These are phyloP conservation scores for Suhomyces emberorum DNA, from an alignment of 805 yeast genomes.

Conservation along the genomic window DNA sequence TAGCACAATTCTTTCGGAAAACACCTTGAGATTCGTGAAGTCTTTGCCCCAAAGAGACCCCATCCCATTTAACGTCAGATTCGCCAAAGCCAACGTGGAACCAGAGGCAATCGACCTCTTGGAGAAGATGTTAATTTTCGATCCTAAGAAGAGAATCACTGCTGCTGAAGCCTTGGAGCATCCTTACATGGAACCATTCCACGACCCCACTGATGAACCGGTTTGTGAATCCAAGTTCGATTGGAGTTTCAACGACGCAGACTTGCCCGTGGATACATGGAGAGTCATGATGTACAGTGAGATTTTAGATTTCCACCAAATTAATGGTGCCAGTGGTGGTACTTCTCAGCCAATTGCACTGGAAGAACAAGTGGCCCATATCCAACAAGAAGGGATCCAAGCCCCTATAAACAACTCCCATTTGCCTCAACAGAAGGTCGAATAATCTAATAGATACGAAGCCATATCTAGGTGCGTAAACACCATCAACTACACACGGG, in stretches of 20 bases:
- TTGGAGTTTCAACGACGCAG: constrained; percentile 98
- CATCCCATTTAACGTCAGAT: constrained; percentile 79
- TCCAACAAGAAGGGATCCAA: constrained; percentile 27
- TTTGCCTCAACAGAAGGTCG: constrained; percentile 13
- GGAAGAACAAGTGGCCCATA: constrained; percentile 18
- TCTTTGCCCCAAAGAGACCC: constrained; percentile 92
- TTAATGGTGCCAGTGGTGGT: constrained; percentile 47
- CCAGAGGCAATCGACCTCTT: constrained; percentile 86
- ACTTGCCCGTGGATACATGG: constrained; percentile 97
- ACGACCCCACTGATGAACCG: constrained; percentile 97
- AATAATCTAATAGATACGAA: constrained; percentile 4
- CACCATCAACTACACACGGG: no score
- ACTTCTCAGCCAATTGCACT: constrained; percentile 10
- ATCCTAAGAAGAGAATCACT: constrained; percentile 89
- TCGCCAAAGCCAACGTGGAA: constrained; percentile 62
- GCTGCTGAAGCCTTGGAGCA: constrained; percentile 89
- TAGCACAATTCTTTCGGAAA: constrained; percentile 93
- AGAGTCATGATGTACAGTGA: constrained; percentile 99
- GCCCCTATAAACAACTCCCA: constrained; percentile 16
- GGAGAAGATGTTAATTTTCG: constrained; percentile 89
- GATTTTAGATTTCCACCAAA: constrained; percentile 92
- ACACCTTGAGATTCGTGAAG: constrained; percentile 89
- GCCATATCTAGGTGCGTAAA: no score
- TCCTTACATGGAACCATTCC: constrained; percentile 91
- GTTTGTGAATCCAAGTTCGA: constrained; percentile 89